Evolutionary conservation across 2,329 filamentous ascomycete species (phyloP), one percentile per base, ranked within the genome.

Genomic region (Fusarium agapanthi): DNA sequence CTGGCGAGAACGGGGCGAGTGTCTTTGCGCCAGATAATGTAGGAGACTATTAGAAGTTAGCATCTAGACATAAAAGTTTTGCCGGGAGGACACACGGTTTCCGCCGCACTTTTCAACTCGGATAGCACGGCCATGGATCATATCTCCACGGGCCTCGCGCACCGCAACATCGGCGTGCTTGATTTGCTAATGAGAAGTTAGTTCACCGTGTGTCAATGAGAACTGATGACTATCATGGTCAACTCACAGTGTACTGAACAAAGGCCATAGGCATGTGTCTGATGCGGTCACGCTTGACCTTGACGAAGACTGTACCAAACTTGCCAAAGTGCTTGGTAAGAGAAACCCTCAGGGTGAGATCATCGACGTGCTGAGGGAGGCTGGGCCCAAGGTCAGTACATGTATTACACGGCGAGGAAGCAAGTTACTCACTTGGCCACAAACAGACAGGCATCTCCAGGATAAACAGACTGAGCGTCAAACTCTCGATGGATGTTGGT

Each of bases 221-320:
- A 28, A 40, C 11, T 26, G 26, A 7, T 5, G 35, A 10, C 15
- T 26, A 20, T 38, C 9, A 38, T 20, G 30, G 5, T 41, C 6
- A 32, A 80, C 87, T 83, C 77, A 90, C 89, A 5, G 87, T 90
- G 75, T 84, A 92, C 74, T 92, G 90, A 28, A 86, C 86, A 72
- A 92, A 92, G 1, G 89, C 89, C 75, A 89, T 90, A 0, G 90
- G 90, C 87, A 91, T 90, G 43, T 87, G 83, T 20, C 80, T 80
- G 20, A 12, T 13, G 16, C 65, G 69, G 73, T 91, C 89, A 24
- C 90, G 87, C 41, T 88, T 87, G 65, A 92, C 89, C 82, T 92
- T 91, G 69, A 91, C 86, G 69, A 85, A 91, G 30, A 89, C 87
- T 1, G 82, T 83, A 11, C 90, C 90, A 73, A 83, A 91, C 22